A percentile compares a stretch with the other conserved stretches of the same genome.
Conservation (phyloP, 2,329 filamentous ascomycete genomes). For the Colletotrichum salicis region DNA sequence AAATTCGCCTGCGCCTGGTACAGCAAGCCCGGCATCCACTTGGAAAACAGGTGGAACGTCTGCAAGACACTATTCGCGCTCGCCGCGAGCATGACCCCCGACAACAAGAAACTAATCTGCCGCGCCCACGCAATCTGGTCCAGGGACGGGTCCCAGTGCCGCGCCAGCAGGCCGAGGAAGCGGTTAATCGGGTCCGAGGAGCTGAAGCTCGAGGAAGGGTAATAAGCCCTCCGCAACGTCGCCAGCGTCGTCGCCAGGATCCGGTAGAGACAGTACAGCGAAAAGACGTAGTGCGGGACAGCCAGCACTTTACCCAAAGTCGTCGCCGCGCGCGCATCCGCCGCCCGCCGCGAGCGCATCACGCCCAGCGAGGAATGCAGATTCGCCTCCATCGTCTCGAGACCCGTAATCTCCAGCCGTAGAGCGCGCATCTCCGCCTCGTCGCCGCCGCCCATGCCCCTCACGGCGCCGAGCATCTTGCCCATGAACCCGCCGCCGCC, state of each 20-base stretch:
- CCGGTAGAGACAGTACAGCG: conserved; percentile 86
- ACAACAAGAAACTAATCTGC: conserved; percentile 85
- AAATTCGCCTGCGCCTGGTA: conserved; percentile 81
- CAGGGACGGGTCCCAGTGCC: conserved; percentile 84
- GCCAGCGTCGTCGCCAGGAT: conserved; percentile 78
- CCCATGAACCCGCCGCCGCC: conserved; percentile 68
- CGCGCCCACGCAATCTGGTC: conserved; percentile 86
- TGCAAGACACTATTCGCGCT: conserved; percentile 87
- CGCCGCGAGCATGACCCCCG: conserved; percentile 82
- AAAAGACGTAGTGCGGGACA: conserved; percentile 74
- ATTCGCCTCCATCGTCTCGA: conserved; percentile 82
- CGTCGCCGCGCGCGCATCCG: conserved; percentile 75
- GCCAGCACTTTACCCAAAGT: conserved; percentile 72
- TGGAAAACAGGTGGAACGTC: conserved; percentile 83
- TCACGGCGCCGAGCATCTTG: conserved; percentile 77
- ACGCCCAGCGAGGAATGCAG: conserved; percentile 73
- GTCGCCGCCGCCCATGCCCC: conserved; percentile 72
- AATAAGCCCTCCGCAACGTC: conserved; percentile 69
- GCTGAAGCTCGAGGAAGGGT: conserved; percentile 62
- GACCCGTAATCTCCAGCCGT: conserved; percentile 79
- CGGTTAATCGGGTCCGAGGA: conserved; percentile 86
- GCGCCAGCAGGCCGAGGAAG: conserved; percentile 80
- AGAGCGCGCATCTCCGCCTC: conserved; percentile 68
- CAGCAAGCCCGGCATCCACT: conserved; percentile 77
- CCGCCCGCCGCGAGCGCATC: conserved; percentile 71